Percentiles rank a stretch among this genome's conserved stretches.
Evolutionary conservation across 2,329 filamentous ascomycete genomes (phyloP).

Genomic region (Venturia oleaginea): DNA sequence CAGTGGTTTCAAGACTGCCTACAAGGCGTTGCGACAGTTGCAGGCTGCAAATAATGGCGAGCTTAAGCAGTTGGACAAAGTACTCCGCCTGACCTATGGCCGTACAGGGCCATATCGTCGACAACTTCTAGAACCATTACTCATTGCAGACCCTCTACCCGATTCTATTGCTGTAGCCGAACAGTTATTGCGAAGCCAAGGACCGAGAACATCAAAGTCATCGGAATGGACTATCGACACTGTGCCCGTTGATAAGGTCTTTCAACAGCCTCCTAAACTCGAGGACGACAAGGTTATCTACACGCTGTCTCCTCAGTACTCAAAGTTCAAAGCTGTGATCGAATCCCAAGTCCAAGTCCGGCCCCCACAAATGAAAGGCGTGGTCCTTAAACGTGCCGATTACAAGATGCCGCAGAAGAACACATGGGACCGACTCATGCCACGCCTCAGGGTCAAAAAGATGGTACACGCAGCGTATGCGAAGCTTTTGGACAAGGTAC

Average conservation of each 20-base stretch:
- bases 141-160: conserved; percentile 20
- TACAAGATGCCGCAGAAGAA: conserved; percentile 36
- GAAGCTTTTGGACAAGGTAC: conserved; percentile 30
- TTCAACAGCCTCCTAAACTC: background rate
- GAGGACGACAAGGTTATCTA: background rate
- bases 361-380: background rate
- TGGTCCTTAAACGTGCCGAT: conserved; percentile 20
- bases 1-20: conserved; percentile 26
- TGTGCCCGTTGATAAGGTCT: conserved; percentile 6
- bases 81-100: conserved; percentile 49
- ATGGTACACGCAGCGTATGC: conserved; percentile 36
- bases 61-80: conserved; percentile 38
- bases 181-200: background rate
- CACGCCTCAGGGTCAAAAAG: conserved; percentile 34
- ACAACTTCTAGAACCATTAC: conserved; percentile 34
- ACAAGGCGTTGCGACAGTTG: conserved; percentile 37
- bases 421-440: conserved; percentile 38
- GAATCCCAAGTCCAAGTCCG: conserved; percentile 21
- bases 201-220: background rate
- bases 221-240: background rate
- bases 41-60: conserved; percentile 49
- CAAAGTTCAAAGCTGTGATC: conserved; percentile 22
- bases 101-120: conserved; percentile 45
- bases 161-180: background rate
- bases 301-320: conserved; percentile 7